Percentiles rank a stretch among this genome's conserved stretches.
phyloP scores from a whole-genome alignment of 768 basidiomycete genomes.

The Boletus coccyginus region DNA sequence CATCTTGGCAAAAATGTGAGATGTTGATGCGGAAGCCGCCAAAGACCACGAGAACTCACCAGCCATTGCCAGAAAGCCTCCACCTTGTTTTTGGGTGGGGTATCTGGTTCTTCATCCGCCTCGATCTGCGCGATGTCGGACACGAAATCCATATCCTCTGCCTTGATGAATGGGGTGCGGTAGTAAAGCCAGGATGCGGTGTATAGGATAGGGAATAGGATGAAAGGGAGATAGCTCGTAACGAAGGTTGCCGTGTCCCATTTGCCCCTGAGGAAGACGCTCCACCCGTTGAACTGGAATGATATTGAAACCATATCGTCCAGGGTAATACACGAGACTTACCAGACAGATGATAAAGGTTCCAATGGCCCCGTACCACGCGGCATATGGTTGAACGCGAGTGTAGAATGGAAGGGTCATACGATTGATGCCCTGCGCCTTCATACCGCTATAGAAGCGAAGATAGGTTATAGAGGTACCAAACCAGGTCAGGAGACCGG shows the following conservation, averaged over 20 bases:
- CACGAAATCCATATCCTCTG: slow-evolving; percentile 84
- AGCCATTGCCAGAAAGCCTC: slow-evolving; percentile 81
- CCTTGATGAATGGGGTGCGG: slow-evolving; percentile 19
- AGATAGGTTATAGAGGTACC: slow-evolving; percentile 74
- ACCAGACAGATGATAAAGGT: slow-evolving; percentile 60
- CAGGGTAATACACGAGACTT: slow-evolving; percentile 26
- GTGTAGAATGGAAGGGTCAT: slow-evolving; percentile 66
- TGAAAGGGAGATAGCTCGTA: slow-evolving; percentile 75
- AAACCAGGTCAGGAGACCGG: slow-evolving; percentile 79
- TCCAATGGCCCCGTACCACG: slow-evolving; percentile 44
- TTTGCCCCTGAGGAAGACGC: slow-evolving; percentile 48
- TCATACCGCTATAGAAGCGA: slow-evolving; percentile 83
- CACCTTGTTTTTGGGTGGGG: slow-evolving; percentile 60
- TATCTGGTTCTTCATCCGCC: slow-evolving; percentile 68
- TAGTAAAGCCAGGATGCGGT: slow-evolving; percentile 49
- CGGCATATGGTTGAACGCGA: slow-evolving; percentile 68
- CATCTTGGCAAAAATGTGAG: slow-evolving; percentile 19
- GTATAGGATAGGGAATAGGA: slow-evolving; percentile 78
- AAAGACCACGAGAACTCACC: slow-evolving; percentile 41
- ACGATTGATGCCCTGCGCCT: slow-evolving; percentile 76
- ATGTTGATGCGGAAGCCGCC: neutral
- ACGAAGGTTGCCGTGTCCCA: slow-evolving; percentile 71
- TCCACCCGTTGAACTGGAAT: slow-evolving; percentile 45
- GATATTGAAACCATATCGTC: slow-evolving; percentile 28
- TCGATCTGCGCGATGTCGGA: slow-evolving; percentile 67